phyloP scores from a whole-genome alignment of 805 yeast genomes.

The Wickerhamiella sorbophila region DNA sequence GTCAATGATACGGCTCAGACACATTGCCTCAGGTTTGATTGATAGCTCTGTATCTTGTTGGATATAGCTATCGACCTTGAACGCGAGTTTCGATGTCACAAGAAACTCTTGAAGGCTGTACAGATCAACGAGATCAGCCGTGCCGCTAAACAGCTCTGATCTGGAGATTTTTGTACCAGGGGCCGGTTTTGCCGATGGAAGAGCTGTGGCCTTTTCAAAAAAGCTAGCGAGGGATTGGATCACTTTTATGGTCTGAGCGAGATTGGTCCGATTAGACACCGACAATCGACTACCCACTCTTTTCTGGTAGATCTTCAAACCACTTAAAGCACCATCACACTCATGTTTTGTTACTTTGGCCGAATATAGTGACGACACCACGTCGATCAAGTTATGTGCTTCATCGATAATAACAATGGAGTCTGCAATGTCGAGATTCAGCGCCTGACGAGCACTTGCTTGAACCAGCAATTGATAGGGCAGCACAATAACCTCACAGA shows the following conservation, averaged over 20 bases:
- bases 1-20: constrained; percentile 48
- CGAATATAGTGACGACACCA: constrained; percentile 57
- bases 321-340: constrained; percentile 31
- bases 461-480: constrained; percentile 74
- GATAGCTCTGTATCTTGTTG: constrained; percentile 19
- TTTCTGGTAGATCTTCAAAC: constrained; percentile 39
- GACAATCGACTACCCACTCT: constrained; percentile 54
- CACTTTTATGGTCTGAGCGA: constrained; percentile 48
- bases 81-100: constrained; percentile 58
- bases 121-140: constrained; percentile 60
- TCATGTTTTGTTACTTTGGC: constrained; percentile 39
- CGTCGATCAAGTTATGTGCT: constrained; percentile 78
- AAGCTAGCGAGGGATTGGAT: constrained; percentile 38
- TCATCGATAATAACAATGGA: constrained; percentile 76
- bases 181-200: constrained; percentile 20
- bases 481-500: constrained; percentile 63
- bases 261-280: constrained; percentile 54
- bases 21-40: constrained; percentile 28
- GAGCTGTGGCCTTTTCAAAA: constrained; percentile 23
- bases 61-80: constrained; percentile 63
- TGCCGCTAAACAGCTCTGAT: constrained; percentile 42
- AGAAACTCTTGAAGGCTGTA: constrained; percentile 53
- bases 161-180: constrained; percentile 44
- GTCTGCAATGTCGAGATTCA: constrained; percentile 44
- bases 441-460: constrained; percentile 40